Base-by-base conservation (phyloP, 75 land plant species). In the Picea glauca region DNA sequence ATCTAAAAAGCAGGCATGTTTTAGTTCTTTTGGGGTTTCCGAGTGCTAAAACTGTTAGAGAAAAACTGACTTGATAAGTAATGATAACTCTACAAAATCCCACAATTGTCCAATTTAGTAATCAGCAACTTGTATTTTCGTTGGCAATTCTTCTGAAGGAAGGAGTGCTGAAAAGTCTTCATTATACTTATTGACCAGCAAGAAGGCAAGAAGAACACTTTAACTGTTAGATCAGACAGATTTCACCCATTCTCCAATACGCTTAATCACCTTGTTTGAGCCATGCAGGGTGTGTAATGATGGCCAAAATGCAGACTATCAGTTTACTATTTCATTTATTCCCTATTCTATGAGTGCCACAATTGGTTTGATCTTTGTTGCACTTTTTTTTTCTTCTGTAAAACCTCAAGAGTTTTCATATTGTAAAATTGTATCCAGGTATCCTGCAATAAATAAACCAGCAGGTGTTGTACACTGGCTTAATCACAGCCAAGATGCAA, bases 401-500 rank as follows among this genome's bases (percentile, higher is more conserved):
- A 20, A n/a, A 9, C 33, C 13, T 46, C 13, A 43, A n/a, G 46
- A 12, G 70, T 33, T 66, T 66, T 38, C 43, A 33, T 43, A n/a
- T 20, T 70, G 1, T 33, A 33, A 43, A 70, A 38, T 70, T 40
- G 21, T 2, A 21, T 77, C 56, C 84, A 96, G 99, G 99, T 96
- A 96, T 78, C 99, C 99, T 62, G 99, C 99, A 70, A 96, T 96
- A 72, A 96, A 96, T 64, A 96, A 96, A 82, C 99, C 99, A 40
- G 99, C 99, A 62, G 99, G 95, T 23, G 80, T 96, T 60, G 88
- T 91, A 11, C 95, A 96, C 78, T 96, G 99, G 99, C 98, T 96
- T 57, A 78, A 92, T 75, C 81, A 94, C 70, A 94, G 97, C 74
- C 78, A 90, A 82, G 98, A 96, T 23, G 95, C 93, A 8, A 76